Base-by-base conservation (phyloP, 768 basidiomycete genomes). In the Scleroderma citrinum region DNA sequence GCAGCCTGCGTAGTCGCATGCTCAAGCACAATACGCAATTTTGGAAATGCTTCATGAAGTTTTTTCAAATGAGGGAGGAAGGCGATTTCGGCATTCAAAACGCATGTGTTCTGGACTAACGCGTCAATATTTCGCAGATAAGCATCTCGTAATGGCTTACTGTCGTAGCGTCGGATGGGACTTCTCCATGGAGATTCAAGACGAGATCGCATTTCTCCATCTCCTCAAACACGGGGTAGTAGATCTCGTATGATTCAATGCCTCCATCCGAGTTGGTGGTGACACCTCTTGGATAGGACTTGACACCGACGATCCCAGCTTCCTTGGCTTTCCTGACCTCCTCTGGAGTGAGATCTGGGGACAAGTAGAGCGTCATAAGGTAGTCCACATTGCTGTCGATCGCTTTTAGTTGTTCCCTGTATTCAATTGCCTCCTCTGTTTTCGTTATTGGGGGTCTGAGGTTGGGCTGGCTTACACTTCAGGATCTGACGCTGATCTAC, bases 201-300 rank as follows among this genome's bases (percentile, higher is more conserved):
- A 98, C 93, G 81, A 99, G 85, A 61, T 83, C 89, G 23, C 82
- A 85, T 60, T 89, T 83, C 70, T 97, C 83, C 94, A 98, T 97
- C 32, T 83, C 88, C 58, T 82, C 82, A 63, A 99, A 98, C 29
- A 96, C 80, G 17, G 87, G 85, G 67, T 97, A 96, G 64, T 95
- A 99, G 1, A 79, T 75, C 58, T 89, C 88, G 58, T 98, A 98
- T 13, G 91, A 91, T 65, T 98, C 95, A 56, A 98, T 95, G 7
- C 96, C 96, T 30, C 89, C 84, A 50, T 93, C 91, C 12, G 91
- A 94, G 66, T 97, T 95, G 31, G 96, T 99, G 20, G 96, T 99
- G 3, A 99, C 95, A 10, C 96, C 96, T 52, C 90, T 77, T 42
- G 96, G 96, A 66, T 99, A 99, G 14, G 90, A 93, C 69, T 99